phyloP scores from a whole-genome alignment of 495 filamentous ascomycete species.

The Stereocaulon alpinum region DNA sequence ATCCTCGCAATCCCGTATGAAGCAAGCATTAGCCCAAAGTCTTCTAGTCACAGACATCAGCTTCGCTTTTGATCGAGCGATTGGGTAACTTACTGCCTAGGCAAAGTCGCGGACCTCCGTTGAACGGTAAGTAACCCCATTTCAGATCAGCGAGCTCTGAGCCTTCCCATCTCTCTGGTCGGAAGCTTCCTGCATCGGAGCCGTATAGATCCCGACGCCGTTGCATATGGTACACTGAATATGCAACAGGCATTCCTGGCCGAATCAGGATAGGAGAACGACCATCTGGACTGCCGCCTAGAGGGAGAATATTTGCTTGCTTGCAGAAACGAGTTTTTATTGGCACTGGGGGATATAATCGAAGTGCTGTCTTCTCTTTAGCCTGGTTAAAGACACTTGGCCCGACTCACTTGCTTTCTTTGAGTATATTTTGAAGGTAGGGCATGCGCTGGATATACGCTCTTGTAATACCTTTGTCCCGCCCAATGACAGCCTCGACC shows the following conservation, averaged over 20 bases:
- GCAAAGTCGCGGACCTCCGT: slow-evolving; percentile 41
- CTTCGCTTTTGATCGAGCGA: neutral
- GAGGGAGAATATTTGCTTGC: slow-evolving; percentile 39
- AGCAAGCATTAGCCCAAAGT: slow-evolving; percentile 40
- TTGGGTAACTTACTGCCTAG: slow-evolving; percentile 19
- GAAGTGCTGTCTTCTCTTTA: slow-evolving; percentile 34
- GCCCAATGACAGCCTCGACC: slow-evolving; percentile 19
- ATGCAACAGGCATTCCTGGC: slow-evolving; percentile 32
- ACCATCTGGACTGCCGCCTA: slow-evolving; percentile 41
- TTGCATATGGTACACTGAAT: slow-evolving; percentile 50
- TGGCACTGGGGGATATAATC: slow-evolving; percentile 45
- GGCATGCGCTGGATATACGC: slow-evolving; percentile 24
- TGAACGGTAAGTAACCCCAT: slow-evolving; percentile 63
- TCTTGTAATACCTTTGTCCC: slow-evolving; percentile 12
- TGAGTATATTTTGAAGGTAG: slow-evolving; percentile 26
- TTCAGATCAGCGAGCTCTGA: slow-evolving; percentile 23
- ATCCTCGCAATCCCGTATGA: slow-evolving; percentile 35
- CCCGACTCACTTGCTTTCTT: slow-evolving; percentile 27
- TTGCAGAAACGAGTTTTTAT: slow-evolving; percentile 42
- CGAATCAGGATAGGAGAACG: slow-evolving; percentile 33
- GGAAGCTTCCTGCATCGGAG: slow-evolving; percentile 42
- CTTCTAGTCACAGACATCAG: slow-evolving; percentile 23
- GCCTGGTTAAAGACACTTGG: neutral
- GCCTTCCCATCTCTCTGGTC: slow-evolving; percentile 56
- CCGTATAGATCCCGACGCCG: slow-evolving; percentile 47